Base-by-base conservation (phyloP, 495 filamentous ascomycete genomes). In the Staphylotrichum longicolle region DNA sequence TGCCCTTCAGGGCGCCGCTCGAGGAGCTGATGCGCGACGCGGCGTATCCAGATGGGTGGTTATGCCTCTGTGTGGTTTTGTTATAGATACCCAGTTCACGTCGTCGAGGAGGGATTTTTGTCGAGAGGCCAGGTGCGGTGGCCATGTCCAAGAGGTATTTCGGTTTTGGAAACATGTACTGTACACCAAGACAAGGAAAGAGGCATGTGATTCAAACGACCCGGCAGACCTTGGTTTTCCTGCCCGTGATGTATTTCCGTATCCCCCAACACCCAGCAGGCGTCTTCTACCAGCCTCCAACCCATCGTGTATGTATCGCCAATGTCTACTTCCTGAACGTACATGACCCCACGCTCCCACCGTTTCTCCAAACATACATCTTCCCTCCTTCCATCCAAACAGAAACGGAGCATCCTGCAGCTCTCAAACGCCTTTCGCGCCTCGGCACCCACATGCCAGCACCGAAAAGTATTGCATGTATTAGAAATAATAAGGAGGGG, bases 1-100 rank as follows among this genome's bases (percentile, higher is more conserved):
- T 97, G 57, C 91, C 94, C 5, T 88, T 98, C 80, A 75, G 75
- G 58, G 89, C 92, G 1, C 86, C 85, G n/a, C 72, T 98, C 32
- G 90, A 94, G 66, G 93, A 98, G 49, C 75, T 98, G 37, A 86
- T 93, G 71, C 78, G 87, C 45, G 86, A 84, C 56, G 89, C 88
- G 14, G 84, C 91, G 0, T 98, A 98, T 75, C 85, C 89, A 0
- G 94, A 98, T 74, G 94, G 94, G 1, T 98, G 93, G 87, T 71
- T 96, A 20, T 90, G 93, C 76, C 70, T 98, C 11, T 89, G 89
- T 46, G 82, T 98, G 6, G 80, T 87, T n/a, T 89, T 96, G 88
- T 78, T 88, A 68, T 79, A 35, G 39, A 52, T 33, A 51, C 35
- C 48, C 35, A 7, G 20, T 32, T 48, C 20, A 27, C 20, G 20